Evolutionary conservation across 2,329 filamentous ascomycete genomes (phyloP).

Genomic region (Chaetomiaceae sp.): DNA sequence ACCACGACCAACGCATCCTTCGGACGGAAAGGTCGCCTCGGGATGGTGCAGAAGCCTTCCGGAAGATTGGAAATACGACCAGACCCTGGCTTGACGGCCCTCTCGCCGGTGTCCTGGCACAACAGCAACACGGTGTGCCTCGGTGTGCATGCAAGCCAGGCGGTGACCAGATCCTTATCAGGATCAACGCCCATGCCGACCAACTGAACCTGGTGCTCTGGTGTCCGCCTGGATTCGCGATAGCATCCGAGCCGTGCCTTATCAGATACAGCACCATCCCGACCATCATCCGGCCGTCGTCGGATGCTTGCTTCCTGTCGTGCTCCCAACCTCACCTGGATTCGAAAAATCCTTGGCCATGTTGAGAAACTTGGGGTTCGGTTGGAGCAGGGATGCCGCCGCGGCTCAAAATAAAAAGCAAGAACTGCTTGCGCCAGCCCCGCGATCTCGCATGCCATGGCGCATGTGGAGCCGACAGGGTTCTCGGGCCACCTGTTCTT

Average conservation of each 20-base stretch:
- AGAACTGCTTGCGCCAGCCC: slow-evolving; percentile 7
- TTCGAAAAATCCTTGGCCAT: not conserved
- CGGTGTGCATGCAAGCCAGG: not conserved
- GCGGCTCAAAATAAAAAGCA: slow-evolving; percentile 22
- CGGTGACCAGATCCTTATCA: slow-evolving; percentile 9
- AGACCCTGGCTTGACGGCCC: not conserved
- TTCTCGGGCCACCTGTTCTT: slow-evolving; percentile 12
- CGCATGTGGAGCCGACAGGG: slow-evolving; percentile 17
- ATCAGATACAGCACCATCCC: slow-evolving; percentile 14
- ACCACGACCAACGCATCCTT: not conserved
- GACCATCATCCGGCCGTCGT: not conserved
- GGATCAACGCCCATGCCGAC: too few relatives aligned
- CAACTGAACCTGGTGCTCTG: not conserved
- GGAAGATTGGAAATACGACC: slow-evolving; percentile 12
- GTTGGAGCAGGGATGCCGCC: slow-evolving; percentile 7
- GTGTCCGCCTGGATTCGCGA: not conserved
- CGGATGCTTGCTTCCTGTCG: slow-evolving; percentile 5
- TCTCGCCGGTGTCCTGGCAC: not conserved
- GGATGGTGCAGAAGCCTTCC: slow-evolving; percentile 9
- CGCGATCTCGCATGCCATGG: slow-evolving; percentile 16
- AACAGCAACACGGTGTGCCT: slow-evolving; percentile 7
- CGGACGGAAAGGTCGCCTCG: not conserved
- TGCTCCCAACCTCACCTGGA: not conserved
- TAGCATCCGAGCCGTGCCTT: slow-evolving; percentile 15
- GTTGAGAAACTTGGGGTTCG: slow-evolving; percentile 20